phyloP scores from a whole-genome alignment of 495 filamentous ascomycete species.

The Astrocystis sublimbata region DNA sequence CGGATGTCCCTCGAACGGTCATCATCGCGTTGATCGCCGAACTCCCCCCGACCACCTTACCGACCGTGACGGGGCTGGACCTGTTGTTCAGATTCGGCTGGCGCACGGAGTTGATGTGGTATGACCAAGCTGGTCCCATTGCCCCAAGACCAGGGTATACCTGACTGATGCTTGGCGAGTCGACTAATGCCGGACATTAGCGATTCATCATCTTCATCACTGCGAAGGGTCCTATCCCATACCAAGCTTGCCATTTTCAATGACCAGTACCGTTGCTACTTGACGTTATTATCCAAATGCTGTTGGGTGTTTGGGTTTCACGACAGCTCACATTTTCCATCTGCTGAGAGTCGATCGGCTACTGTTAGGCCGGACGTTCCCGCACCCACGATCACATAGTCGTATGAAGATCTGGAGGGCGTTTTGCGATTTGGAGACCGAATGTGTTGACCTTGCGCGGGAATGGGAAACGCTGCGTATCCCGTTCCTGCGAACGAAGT shows the following conservation, averaged over 20 bases:
- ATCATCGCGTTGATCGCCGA: conserved; percentile 52
- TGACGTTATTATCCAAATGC: background rate
- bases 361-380: conserved; percentile 52
- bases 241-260: conserved; percentile 52
- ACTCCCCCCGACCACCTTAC: conserved; percentile 46
- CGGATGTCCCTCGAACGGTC: conserved; percentile 40
- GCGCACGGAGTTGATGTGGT: conserved; percentile 45
- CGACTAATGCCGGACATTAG: conserved; percentile 21
- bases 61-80: conserved; percentile 31
- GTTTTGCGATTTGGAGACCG: background rate
- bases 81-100: conserved; percentile 40
- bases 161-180: conserved; percentile 30
- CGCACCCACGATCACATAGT: conserved; percentile 52
- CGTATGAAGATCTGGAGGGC: conserved; percentile 25
- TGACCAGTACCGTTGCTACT: conserved; percentile 46
- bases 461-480: background rate
- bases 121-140: conserved; percentile 43
- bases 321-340: conserved; percentile 26
- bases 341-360: conserved; percentile 51
- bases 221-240: background rate
- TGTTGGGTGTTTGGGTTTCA: background rate
- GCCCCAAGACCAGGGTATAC: conserved; percentile 29
- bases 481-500: background rate
- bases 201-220: background rate
- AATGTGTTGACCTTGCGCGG: background rate